Evolutionary conservation across 2,329 filamentous ascomycete species (phyloP).

Genomic region (Colletotrichum melonis): DNA sequence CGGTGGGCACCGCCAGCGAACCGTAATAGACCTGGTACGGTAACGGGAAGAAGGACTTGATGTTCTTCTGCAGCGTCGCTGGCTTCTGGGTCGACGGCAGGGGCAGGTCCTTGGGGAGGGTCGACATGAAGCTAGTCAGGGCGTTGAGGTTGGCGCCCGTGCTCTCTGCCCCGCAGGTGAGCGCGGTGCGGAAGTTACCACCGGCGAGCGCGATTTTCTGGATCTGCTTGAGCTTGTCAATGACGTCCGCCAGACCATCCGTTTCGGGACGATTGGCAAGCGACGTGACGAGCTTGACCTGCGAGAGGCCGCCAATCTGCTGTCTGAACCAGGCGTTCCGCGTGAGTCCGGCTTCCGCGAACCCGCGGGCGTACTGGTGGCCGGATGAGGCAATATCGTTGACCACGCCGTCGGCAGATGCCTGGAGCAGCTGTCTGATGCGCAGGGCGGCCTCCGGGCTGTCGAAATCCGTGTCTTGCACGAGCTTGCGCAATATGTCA

Average conservation of each 20-base stretch:
- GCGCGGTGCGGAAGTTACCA: constrained; percentile 77
- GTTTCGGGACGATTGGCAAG: constrained; percentile 79
- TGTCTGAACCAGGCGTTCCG: constrained; percentile 79
- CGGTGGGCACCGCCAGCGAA: constrained; percentile 82
- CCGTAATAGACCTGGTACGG: constrained; percentile 99
- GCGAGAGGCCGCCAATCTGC: constrained; percentile 89
- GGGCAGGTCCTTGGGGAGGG: constrained; percentile 58
- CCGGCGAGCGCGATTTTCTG: constrained; percentile 81
- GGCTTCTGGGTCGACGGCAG: constrained; percentile 47
- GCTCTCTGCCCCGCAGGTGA: constrained; percentile 87
- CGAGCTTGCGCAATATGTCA: constrained; percentile 81
- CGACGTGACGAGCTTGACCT: constrained; percentile 85
- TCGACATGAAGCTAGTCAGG: constrained; percentile 76
- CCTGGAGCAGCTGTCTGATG: constrained; percentile 87
- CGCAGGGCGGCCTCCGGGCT: constrained; percentile 83
- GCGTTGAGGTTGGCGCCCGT: constrained; percentile 76
- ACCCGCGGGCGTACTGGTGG: constrained; percentile 86
- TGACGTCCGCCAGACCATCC: constrained; percentile 78
- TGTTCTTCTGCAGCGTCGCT: constrained; percentile 56
- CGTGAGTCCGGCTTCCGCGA: constrained; percentile 84
- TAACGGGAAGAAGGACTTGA: constrained; percentile 89
- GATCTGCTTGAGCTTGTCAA: constrained; percentile 86
- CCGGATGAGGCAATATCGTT: constrained; percentile 93
- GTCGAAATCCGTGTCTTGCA: constrained; percentile 91
- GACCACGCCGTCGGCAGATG: constrained; percentile 87